Conservation (phyloP, 768 basidiomycete genomes). For the Lactarius psammicola region DNA sequence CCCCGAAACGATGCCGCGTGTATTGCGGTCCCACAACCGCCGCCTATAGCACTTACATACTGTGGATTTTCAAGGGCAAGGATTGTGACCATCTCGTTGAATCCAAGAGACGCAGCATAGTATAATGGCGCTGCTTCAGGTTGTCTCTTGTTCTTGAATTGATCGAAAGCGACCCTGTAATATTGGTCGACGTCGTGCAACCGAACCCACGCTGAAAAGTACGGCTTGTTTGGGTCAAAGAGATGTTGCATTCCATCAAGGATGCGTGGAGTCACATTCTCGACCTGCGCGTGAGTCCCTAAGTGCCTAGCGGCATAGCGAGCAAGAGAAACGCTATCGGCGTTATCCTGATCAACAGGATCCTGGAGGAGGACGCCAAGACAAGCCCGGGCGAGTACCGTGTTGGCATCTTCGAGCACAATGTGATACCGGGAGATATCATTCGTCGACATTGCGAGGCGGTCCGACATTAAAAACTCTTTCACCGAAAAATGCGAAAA, state of each 20-base stretch:
- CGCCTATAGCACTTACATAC: neutral
- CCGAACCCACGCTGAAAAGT: neutral
- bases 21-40: neutral
- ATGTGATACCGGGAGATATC: neutral
- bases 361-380: neutral
- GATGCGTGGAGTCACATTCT: neutral
- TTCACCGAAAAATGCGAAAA: neutral
- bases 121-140: neutral
- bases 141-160: no score
- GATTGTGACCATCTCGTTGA: neutral
- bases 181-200: neutral
- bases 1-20: neutral
- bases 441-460: neutral
- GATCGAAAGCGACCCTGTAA: rapidly evolving
- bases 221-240: neutral
- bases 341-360: neutral
- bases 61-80: neutral
- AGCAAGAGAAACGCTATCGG: neutral
- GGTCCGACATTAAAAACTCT: neutral
- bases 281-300: neutral
- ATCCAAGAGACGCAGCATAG: neutral
- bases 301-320: neutral
- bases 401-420: neutral
- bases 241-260: neutral
- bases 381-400: neutral